Percentiles rank a stretch among this genome's conserved stretches.
Evolutionary conservation across 2,329 filamentous ascomycete genomes (phyloP).

Genomic region (Cordyceps cateniannulata): DNA sequence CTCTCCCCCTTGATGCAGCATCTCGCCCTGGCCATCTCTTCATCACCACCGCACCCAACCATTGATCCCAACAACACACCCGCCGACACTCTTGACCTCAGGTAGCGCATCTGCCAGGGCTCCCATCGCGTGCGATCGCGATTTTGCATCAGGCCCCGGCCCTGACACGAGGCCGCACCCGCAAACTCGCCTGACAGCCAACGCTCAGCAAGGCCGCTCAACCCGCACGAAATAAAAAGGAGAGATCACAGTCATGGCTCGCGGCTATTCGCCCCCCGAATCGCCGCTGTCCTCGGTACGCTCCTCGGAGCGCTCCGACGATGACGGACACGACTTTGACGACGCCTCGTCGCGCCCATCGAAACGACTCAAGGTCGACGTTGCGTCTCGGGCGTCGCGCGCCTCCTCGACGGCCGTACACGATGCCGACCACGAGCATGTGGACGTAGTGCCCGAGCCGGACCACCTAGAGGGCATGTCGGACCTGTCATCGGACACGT

Average conservation of each 20-base stretch:
- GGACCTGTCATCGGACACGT: conserved; percentile 85
- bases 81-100: conserved; percentile 11
- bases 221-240: neutral
- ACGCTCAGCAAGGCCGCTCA: neutral
- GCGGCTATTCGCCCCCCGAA: conserved; percentile 33
- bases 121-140: conserved; percentile 3
- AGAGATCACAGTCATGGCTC: conserved; percentile 24
- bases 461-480: conserved; percentile 53
- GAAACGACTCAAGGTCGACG: conserved; percentile 41
- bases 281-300: conserved; percentile 43
- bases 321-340: conserved; percentile 37
- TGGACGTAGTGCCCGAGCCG: conserved; percentile 33
- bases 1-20: neutral
- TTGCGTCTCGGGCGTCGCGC: conserved; percentile 38
- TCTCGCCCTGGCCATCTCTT: neutral
- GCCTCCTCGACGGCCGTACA: conserved; percentile 38
- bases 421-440: conserved; percentile 37
- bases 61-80: neutral
- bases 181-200: neutral
- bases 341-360: conserved; percentile 33
- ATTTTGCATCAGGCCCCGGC: neutral
- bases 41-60: neutral
- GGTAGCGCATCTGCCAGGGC: conserved; percentile 10
- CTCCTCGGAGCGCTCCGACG: conserved; percentile 40
- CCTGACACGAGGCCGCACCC: neutral